These are phyloP conservation scores for Saitozyma podzolica DNA, from an alignment of 768 basidiomycete genomes.

Conservation along the genomic window DNA sequence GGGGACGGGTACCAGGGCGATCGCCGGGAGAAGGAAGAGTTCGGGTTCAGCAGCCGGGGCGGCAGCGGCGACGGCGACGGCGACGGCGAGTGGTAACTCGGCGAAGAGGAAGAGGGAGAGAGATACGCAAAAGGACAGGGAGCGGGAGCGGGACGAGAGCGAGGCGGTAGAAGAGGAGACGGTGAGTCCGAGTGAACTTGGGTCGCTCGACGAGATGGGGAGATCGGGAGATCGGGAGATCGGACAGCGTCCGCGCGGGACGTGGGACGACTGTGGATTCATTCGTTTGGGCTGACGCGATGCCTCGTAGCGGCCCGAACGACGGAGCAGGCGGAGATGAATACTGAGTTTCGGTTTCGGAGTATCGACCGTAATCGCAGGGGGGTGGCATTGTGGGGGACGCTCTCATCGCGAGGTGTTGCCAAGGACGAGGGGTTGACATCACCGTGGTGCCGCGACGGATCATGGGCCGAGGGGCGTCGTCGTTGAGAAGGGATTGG, in stretches of 20 bases:
- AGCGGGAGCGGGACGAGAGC: conserved; percentile 10
- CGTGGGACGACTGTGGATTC: neutral
- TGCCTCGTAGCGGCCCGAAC: neutral
- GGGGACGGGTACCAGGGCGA: neutral
- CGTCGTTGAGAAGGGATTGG: too few species aligned
- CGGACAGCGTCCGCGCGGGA: neutral
- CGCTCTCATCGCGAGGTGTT: neutral
- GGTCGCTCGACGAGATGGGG: neutral
- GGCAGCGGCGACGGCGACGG: too few species aligned
- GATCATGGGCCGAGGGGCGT: too few species aligned
- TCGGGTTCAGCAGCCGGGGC: too few species aligned
- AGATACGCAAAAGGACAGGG: neutral
- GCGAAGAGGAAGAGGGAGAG: too few species aligned
- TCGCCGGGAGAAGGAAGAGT: too few species aligned
- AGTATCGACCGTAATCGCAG: neutral
- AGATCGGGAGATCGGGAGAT: neutral
- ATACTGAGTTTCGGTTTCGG: neutral
- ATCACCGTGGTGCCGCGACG: neutral
- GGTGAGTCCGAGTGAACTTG: neutral
- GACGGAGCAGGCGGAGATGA: neutral
- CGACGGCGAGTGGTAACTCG: too few species aligned
- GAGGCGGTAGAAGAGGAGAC: neutral
- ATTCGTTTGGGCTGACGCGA: neutral
- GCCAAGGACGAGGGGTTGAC: neutral
- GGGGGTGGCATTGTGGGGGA: neutral